phyloP scores from a whole-genome alignment of 208 protist species.

The Leishmania martiniquensis region DNA sequence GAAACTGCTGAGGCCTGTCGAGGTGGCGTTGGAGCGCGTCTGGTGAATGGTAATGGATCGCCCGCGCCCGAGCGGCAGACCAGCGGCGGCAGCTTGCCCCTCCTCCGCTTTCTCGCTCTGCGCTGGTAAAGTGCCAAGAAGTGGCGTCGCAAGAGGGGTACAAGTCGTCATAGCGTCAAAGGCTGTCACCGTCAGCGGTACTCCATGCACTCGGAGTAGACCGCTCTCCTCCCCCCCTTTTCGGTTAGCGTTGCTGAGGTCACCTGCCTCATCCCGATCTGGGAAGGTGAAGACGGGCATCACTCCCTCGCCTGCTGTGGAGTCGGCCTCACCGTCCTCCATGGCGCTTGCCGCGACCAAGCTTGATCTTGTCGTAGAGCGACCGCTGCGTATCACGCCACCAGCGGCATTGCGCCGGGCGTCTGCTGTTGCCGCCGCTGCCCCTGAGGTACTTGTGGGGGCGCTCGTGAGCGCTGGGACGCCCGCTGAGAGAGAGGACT shows the following conservation, averaged over 20 bases:
- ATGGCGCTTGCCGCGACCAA: not conserved
- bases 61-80: slow-evolving; percentile 2
- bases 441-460: not conserved
- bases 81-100: not conserved
- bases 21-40: slow-evolving; percentile 69
- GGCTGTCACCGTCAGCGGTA: not conserved
- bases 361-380: slow-evolving; percentile 21
- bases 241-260: not conserved
- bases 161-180: not conserved
- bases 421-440: not conserved
- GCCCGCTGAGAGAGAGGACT: slow-evolving; percentile 19
- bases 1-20: slow-evolving; percentile 47
- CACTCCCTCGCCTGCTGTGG: slow-evolving; percentile 1
- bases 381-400: slow-evolving; percentile 15
- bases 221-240: not conserved
- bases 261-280: slow-evolving; percentile 1
- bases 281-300: slow-evolving; percentile 22
- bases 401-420: not conserved
- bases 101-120: not conserved
- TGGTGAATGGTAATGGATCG: slow-evolving; percentile 49
- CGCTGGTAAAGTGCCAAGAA: not conserved
- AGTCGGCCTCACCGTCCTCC: not conserved
- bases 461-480: slow-evolving; percentile 1
- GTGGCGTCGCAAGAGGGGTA: not conserved
- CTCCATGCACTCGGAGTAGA: not conserved